Evolutionary conservation across 768 basidiomycete genomes (phyloP).

Genomic region (Amanita pseudoporphyria): DNA sequence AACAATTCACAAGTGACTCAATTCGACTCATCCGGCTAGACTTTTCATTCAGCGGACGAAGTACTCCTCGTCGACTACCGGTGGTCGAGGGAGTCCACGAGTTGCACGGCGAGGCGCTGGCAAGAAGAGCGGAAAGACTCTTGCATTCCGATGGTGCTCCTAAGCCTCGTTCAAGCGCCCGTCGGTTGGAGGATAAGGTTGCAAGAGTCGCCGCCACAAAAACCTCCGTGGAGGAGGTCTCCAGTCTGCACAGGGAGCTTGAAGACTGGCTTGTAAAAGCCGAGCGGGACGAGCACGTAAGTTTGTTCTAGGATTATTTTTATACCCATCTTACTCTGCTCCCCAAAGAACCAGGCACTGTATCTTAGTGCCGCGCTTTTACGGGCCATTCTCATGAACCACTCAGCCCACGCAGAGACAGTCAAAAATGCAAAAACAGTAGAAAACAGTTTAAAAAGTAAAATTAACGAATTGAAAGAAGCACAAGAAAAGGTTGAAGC

Average conservation of each 20-base stretch:
- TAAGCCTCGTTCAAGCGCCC: constrained; percentile 44
- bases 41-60: constrained; percentile 59
- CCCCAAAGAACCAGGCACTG: constrained; percentile 27
- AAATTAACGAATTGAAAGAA: constrained; percentile 56
- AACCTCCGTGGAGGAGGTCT: constrained; percentile 82
- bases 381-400: constrained; percentile 77
- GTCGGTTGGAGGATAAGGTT: constrained; percentile 68
- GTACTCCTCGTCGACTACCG: constrained; percentile 51
- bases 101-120: constrained; percentile 28
- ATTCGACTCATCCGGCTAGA: constrained; percentile 76
- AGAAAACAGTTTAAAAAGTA: constrained; percentile 53
- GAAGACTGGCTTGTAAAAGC: constrained; percentile 65
- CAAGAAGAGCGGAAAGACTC: constrained; percentile 39
- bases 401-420: constrained; percentile 70
- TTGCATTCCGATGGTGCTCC: constrained; percentile 34
- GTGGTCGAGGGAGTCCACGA: constrained; percentile 38
- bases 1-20: constrained; percentile 54
- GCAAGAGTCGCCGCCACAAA: constrained; percentile 74
- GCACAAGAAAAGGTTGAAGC: constrained; percentile 51
- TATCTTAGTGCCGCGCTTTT: constrained; percentile 70
- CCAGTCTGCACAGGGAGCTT: constrained; percentile 67
- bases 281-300: constrained; percentile 53
- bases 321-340: background rate
- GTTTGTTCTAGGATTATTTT: constrained; percentile 18
- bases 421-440: constrained; percentile 54